These are phyloP conservation scores for Stephania cephalantha DNA, from an alignment of 164 flowering plant genomes.

Conservation along the genomic window DNA sequence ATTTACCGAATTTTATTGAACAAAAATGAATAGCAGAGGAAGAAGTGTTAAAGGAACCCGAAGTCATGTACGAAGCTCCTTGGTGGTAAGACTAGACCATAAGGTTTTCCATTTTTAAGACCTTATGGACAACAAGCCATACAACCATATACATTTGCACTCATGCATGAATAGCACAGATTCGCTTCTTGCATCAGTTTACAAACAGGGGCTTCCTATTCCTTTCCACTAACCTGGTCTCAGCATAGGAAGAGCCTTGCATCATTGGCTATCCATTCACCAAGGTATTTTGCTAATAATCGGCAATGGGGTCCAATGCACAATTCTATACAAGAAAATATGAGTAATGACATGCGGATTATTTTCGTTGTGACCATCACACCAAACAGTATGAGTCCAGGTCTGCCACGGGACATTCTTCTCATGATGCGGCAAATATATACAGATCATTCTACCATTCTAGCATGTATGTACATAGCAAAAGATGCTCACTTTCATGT, in stretches of 20 bases:
- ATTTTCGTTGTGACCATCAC: neutral
- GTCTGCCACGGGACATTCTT: neutral
- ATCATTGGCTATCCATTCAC: neutral
- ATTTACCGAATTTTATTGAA: neutral
- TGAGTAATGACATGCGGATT: neutral
- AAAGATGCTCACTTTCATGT: neutral
- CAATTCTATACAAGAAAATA: neutral
- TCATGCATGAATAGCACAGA: neutral
- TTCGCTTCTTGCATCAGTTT: neutral
- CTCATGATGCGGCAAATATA: neutral
- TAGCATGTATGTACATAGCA: neutral
- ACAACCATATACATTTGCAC: neutral
- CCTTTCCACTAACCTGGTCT: neutral
- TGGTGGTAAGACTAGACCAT: neutral
- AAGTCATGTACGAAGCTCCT: neutral
- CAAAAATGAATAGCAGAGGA: neutral
- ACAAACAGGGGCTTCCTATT: neutral
- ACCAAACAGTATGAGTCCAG: neutral
- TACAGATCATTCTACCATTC: neutral
- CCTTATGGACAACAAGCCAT: neutral
- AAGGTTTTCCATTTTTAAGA: neutral
- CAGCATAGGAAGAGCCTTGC: neutral
- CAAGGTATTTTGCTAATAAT: neutral
- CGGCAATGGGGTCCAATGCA: neutral
- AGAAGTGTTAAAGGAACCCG: neutral